Conservation (phyloP, 2,329 filamentous ascomycete genomes). For the Neurospora sp. region DNA sequence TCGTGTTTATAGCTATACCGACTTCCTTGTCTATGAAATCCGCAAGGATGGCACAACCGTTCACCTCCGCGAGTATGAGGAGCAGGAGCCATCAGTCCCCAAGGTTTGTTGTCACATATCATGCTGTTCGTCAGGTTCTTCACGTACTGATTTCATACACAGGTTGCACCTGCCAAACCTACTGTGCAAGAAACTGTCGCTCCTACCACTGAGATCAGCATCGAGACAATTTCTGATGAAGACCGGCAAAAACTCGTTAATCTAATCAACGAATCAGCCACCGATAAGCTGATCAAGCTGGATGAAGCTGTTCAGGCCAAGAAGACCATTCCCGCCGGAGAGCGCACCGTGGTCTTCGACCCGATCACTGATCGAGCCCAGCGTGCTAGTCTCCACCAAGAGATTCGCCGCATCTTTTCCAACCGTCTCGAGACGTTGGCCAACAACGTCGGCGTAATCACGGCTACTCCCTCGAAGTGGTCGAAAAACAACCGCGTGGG, state of each 20-base stretch:
- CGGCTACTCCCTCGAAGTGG: constrained; percentile 52
- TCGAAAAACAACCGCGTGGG: constrained; percentile 27
- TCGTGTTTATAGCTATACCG: constrained; percentile 55
- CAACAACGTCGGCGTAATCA: constrained; percentile 44
- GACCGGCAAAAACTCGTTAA: constrained; percentile 24
- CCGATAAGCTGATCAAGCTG: constrained; percentile 31
- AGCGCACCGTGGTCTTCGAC: constrained; percentile 28
- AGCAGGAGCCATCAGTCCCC: constrained; percentile 4
- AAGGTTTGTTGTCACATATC: not conserved
- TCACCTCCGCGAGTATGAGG: constrained; percentile 44
- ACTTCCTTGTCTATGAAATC: constrained; percentile 91
- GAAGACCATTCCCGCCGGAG: constrained; percentile 20
- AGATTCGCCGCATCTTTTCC: constrained; percentile 71
- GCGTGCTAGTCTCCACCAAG: constrained; percentile 41
- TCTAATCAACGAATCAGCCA: constrained; percentile 26
- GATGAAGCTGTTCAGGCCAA: constrained; percentile 27
- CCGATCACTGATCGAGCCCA: constrained; percentile 34
- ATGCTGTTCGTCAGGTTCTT: not conserved
- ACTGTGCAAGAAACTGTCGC: not conserved
- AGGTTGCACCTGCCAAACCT: not conserved
- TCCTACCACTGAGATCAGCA: constrained; percentile 6
- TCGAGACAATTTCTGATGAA: constrained; percentile 17
- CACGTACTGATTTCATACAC: not conserved
- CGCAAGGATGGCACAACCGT: constrained; percentile 64
- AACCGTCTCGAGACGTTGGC: constrained; percentile 70